phyloP scores from a whole-genome alignment of 73 alveolate genomes.

The Tetrahymena thermophila region DNA sequence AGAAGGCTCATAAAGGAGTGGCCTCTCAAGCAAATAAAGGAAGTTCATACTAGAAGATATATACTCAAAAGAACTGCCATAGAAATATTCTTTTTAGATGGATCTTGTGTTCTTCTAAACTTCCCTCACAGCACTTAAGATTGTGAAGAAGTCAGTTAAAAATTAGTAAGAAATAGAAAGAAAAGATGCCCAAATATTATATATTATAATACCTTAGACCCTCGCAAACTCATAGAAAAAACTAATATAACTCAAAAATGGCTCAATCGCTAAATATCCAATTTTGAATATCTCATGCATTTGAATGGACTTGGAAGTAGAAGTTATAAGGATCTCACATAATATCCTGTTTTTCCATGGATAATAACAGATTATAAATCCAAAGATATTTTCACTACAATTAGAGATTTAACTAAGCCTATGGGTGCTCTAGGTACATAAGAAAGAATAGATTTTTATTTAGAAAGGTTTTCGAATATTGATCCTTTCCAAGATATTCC shows the following conservation, averaged over 20 bases:
- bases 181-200: not conserved
- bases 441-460: constrained; percentile 29
- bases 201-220: constrained; percentile 3
- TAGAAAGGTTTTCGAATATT: constrained; percentile 22
- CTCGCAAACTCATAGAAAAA: constrained; percentile 5
- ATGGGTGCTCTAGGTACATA: constrained; percentile 45
- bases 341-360: constrained; percentile 86
- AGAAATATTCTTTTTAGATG: constrained; percentile 37
- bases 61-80: constrained; percentile 44
- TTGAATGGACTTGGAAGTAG: constrained; percentile 54
- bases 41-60: constrained; percentile 33
- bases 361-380: constrained; percentile 50
- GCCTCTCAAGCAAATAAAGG: constrained; percentile 30
- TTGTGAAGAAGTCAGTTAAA: constrained; percentile 12
- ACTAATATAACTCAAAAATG: constrained; percentile 10
- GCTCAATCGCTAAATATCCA: constrained; percentile 37
- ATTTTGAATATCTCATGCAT: constrained; percentile 64
- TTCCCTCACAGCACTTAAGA: constrained; percentile 10
- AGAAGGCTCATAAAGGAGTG: constrained; percentile 15
- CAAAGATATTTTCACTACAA: constrained; percentile 8
- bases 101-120: constrained; percentile 32
- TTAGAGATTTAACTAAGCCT: constrained; percentile 28
- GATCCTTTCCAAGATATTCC: constrained; percentile 43
- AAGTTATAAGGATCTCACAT: constrained; percentile 59
- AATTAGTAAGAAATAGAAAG: constrained; percentile 5